phyloP scores from a whole-genome alignment of 225 moss, liverwort and hornwort genomes.

The Thuidium tamariscinum region DNA sequence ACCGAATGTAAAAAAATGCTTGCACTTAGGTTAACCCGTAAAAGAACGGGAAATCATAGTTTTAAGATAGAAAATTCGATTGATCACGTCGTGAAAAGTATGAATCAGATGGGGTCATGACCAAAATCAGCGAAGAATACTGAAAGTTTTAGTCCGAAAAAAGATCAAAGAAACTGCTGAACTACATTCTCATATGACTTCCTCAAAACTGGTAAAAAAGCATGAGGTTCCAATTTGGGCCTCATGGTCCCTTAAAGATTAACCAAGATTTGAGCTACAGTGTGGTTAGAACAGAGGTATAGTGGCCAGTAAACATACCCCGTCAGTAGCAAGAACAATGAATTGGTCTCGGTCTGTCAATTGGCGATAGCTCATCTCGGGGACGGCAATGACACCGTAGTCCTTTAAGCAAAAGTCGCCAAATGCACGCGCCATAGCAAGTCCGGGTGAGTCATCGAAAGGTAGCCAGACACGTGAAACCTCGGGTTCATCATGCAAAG shows the following conservation, averaged over 20 bases:
- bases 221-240: not conserved
- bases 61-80: not conserved
- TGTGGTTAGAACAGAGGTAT: not conserved
- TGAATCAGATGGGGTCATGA: not conserved
- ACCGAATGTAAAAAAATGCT: not conserved
- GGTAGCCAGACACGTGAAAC: slow-evolving; percentile 48
- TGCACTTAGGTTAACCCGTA: not conserved
- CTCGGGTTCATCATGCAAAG: slow-evolving; percentile 47
- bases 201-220: not conserved
- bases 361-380: slow-evolving; percentile 41
- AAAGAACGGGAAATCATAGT: not conserved
- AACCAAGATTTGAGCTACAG: not conserved
- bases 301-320: slow-evolving; percentile 10
- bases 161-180: not conserved
- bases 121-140: not conserved
- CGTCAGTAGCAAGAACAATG: slow-evolving; percentile 45
- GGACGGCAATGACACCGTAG: slow-evolving; percentile 46
- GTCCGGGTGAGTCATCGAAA: slow-evolving; percentile 43
- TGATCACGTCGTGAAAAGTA: not conserved
- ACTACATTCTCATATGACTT: not conserved
- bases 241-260: not conserved
- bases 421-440: slow-evolving; percentile 50
- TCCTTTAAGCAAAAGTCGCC: slow-evolving; percentile 48
- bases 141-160: not conserved
- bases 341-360: slow-evolving; percentile 38